Evolutionary conservation across 441 rosid genomes (phyloP), one percentile per base, ranked within the genome.

Genomic region (Gossypium trilobum): DNA sequence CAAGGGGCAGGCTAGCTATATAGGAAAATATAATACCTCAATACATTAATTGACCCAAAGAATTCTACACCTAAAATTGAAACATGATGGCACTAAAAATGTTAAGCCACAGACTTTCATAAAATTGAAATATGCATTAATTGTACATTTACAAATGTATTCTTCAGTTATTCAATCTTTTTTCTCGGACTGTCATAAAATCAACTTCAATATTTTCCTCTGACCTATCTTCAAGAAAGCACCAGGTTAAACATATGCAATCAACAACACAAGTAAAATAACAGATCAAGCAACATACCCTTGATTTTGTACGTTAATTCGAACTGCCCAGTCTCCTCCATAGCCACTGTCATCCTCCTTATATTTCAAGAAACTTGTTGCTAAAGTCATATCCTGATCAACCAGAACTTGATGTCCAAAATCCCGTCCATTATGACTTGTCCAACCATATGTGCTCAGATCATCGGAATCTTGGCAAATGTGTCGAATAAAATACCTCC

Each of bases 321-420:
- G 89, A 77, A 91, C 90, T 0, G 97, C 88, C 97, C 99, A 95
- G 71, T 95, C 99, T 79, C 98, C 98, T 80, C 98, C 98, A 85
- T 88, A 92, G 80, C 98, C 98, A 80, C 90, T 82, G 36, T 83
- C 89, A 51, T 73, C 81, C 39, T 68, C 85, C 75, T 83, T 92
- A 39, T 89, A 87, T 83, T 95, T 95, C 73, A 95, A 84, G 82
- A 95, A 95, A 79, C 97, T 87, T 3, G 97, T 89, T 75, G 72
- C 86, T 81, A 91, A 77, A 73, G 76, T 79, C 88, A 92, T 81
- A 29, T 81, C 95, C 2, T 89, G 93, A 77, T 92, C 97, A 71
- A 83, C 86, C 77, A 95, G 78, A 80, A 81, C 82, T 69, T 92
- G 97, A 75, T 84, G 88, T 57, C 98, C 99, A 77, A 78, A 95